Evolutionary conservation across 2,329 filamentous ascomycete species (phyloP), one percentile per base, ranked within the genome.

Genomic region (Diaporthe sp.): DNA sequence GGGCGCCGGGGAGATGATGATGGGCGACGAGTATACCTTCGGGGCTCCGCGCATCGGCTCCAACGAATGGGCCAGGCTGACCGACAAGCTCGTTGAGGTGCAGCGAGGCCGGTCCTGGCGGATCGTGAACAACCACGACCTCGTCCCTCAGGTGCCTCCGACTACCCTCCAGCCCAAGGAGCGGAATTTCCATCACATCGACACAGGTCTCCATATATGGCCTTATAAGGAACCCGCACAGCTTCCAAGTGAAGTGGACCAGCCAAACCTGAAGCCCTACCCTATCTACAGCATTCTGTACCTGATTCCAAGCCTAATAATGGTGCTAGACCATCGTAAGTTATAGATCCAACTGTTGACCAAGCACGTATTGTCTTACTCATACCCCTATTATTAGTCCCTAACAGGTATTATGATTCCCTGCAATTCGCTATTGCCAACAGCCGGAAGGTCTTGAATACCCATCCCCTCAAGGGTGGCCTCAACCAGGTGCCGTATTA

Each of bases 281-380:
- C 61, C 61, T 15, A 65, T 65, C 25, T 65, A 49, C 12, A 65
- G 61, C 25, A 31, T 65, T 4, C 10, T 65, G 10, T 65, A 47
- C 39, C 60, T 65, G 9, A 65, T 65, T 2, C 60, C 60, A 31
- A 65, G 39, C 9, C 8, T 65, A 3, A 47, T 65, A 44, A 65
- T 65, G 60, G 60, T 65, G 60, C 15, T 65, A 4, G 60, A 65
- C 9, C 60, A 65, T 47, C 60, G 60, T 65, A 31, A 65, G 60
- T 65, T 9, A 10, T 17, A 17, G 13, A 3, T 8, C 13, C 39
- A 20, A 10, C 1, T 63, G 3, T 12, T 12, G 4, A 2, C 10
- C 37, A 28, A 28, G 37, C 13, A 44, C 10, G 15, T 10, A 22
- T 13, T 4, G 9, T 22, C 17, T 47, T 15, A 4, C 25, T 49